Evolutionary conservation across 164 flowering plant genomes (phyloP).

Genomic region (Magnolia changhungtana): DNA sequence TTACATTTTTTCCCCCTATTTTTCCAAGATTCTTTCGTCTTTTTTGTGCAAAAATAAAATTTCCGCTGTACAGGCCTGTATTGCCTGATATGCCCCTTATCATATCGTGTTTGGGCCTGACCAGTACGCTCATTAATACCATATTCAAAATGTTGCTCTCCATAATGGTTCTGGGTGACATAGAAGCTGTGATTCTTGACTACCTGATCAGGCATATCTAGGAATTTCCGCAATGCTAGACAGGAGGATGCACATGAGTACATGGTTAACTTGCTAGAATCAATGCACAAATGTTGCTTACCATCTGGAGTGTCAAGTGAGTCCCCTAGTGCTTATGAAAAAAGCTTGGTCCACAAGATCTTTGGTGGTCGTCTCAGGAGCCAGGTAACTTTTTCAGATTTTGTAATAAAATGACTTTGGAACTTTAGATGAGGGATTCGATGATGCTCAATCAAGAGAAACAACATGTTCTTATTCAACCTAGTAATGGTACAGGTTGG

Average conservation of each 20-base stretch:
- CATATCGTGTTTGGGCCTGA: too few relatives aligned
- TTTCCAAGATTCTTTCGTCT: too few relatives aligned
- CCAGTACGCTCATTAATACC: too few relatives aligned
- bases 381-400: constrained; percentile 50
- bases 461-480: too few relatives aligned
- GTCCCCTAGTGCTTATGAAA: constrained; percentile 85
- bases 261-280: constrained; percentile 91
- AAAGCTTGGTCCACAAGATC: constrained; percentile 93
- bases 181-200: constrained; percentile 42
- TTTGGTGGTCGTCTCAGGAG: constrained; percentile 95
- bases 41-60: too few relatives aligned
- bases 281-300: constrained; percentile 97
- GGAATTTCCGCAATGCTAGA: constrained; percentile 80
- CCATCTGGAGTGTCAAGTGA: constrained; percentile 91
- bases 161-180: not conserved
- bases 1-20: too few relatives aligned
- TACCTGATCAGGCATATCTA: constrained; percentile 65
- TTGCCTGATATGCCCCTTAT: too few relatives aligned
- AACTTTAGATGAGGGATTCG: not conserved
- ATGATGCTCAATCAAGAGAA: too few relatives aligned
- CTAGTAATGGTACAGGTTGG: too few relatives aligned
- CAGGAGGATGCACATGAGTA: constrained; percentile 99
- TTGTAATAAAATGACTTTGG: not conserved
- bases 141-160: too few relatives aligned
- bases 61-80: too few relatives aligned